Percentiles rank a stretch among this genome's conserved stretches.
These are phyloP conservation scores for Adansonia rubrostipa DNA, from an alignment of 441 rosid genomes.

Conservation along the genomic window DNA sequence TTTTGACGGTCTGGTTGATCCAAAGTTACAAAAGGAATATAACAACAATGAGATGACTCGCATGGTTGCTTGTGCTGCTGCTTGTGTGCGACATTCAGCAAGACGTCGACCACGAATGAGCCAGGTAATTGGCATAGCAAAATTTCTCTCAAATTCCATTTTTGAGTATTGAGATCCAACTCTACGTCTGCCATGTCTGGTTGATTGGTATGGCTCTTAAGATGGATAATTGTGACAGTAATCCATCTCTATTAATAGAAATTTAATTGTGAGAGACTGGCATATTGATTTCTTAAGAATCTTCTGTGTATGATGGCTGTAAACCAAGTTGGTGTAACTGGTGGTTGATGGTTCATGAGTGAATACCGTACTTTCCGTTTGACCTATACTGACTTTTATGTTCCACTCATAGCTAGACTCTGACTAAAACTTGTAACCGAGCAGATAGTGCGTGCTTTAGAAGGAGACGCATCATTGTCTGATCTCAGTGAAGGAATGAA, in stretches of 20 bases:
- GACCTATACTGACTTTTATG: background rate
- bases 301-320: background rate
- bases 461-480: constrained; percentile 75
- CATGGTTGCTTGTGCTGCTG: constrained; percentile 94
- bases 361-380: background rate
- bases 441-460: constrained; percentile 94
- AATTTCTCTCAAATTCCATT: background rate
- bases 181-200: background rate
- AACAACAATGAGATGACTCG: constrained; percentile 80
- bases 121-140: constrained; percentile 58
- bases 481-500: constrained; percentile 85
- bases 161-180: background rate
- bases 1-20: constrained; percentile 67
- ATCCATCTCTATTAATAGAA: background rate
- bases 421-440: constrained; percentile 18
- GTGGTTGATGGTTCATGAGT: background rate
- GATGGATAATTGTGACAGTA: constrained; percentile 3
- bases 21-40: constrained; percentile 59
- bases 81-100: constrained; percentile 91
- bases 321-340: background rate
- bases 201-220: background rate
- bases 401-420: background rate
- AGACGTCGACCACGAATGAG: constrained; percentile 87
- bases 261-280: background rate
- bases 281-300: background rate